Conservation (phyloP, 768 basidiomycete genomes). For the Mrakia blollopis region DNA sequence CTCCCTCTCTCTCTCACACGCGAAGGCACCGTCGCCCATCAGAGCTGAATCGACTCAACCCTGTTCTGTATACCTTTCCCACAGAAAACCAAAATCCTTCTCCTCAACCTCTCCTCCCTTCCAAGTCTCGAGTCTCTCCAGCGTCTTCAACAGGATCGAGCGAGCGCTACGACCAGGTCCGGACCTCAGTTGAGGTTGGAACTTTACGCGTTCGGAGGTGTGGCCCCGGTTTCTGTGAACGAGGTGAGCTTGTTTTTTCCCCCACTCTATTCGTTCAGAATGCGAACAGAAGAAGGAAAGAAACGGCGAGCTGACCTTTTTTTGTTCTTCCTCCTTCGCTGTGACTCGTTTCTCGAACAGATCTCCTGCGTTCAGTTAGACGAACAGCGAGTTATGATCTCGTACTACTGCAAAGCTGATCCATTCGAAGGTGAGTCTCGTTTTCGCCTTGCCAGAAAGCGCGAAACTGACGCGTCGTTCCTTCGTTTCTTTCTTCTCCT, state of each 20-base stretch:
- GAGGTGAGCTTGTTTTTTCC: too few relatives aligned
- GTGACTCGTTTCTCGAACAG: not conserved
- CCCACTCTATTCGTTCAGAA: not conserved
- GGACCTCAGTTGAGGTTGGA: not conserved
- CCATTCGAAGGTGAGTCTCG: not conserved
- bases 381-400: not conserved
- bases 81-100: slow-evolving; percentile 2
- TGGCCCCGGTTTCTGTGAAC: not conserved
- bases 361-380: slow-evolving; percentile 8
- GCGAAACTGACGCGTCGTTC: not conserved
- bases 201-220: slow-evolving; percentile 2
- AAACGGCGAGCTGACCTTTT: not conserved
- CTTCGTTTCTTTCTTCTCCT: not conserved
- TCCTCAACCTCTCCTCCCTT: slow-evolving; percentile 6
- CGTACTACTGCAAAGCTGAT: slow-evolving; percentile 9
- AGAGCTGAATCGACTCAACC: too few relatives aligned
- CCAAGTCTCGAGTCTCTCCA: slow-evolving; percentile 1
- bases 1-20: not conserved
- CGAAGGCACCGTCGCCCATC: too few relatives aligned
- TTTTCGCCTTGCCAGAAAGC: too few relatives aligned
- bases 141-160: not conserved
- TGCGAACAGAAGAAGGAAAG: not conserved
- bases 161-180: not conserved
- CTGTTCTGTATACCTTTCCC: not conserved
- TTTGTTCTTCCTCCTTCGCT: too few relatives aligned